Conservation (phyloP, 1,139 yeast species). For the Zygoascus meyerae region DNA sequence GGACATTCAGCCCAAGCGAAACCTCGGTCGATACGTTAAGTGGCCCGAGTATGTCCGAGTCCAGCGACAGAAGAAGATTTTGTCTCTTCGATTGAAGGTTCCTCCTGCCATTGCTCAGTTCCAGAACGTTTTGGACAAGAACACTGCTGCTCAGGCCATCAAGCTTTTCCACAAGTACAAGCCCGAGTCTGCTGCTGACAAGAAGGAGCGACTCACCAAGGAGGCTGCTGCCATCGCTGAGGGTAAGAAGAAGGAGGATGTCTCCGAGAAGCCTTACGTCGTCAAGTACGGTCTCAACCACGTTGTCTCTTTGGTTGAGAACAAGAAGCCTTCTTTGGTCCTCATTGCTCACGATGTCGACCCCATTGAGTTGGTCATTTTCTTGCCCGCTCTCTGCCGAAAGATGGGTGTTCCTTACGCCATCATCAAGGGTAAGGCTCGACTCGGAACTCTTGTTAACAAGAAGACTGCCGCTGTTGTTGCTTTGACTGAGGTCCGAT, state of each 20-base stretch:
- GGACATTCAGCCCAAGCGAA: conserved; percentile 89
- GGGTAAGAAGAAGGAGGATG: conserved; percentile 94
- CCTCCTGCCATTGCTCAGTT: conserved; percentile 98
- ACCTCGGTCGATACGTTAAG: conserved; percentile 92
- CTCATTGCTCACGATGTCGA: conserved; percentile 97
- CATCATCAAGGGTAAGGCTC: conserved; percentile 96
- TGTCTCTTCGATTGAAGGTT: conserved; percentile 92
- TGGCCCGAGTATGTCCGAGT: conserved; percentile 98
- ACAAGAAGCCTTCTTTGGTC: conserved; percentile 96
- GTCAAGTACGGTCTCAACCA: conserved; percentile 98
- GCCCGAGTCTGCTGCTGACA: conserved; percentile 95
- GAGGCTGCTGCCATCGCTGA: conserved; percentile 98
- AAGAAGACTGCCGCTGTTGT: conserved; percentile 95
- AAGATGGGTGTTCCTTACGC: conserved; percentile 99
- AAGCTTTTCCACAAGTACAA: conserved; percentile 97
- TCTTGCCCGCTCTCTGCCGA: conserved; percentile 97
- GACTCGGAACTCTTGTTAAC: conserved; percentile 96
- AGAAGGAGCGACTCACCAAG: conserved; percentile 97
- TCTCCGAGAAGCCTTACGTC: conserved; percentile 89
- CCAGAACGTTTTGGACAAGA: conserved; percentile 92
- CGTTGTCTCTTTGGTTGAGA: conserved; percentile 92
- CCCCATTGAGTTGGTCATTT: conserved; percentile 95
- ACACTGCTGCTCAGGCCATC: conserved; percentile 95
- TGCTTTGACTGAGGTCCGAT: conserved; percentile 88
- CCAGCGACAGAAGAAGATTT: conserved; percentile 96